Conservation (phyloP, 345 rosid species). For the Gossypium bickii region DNA sequence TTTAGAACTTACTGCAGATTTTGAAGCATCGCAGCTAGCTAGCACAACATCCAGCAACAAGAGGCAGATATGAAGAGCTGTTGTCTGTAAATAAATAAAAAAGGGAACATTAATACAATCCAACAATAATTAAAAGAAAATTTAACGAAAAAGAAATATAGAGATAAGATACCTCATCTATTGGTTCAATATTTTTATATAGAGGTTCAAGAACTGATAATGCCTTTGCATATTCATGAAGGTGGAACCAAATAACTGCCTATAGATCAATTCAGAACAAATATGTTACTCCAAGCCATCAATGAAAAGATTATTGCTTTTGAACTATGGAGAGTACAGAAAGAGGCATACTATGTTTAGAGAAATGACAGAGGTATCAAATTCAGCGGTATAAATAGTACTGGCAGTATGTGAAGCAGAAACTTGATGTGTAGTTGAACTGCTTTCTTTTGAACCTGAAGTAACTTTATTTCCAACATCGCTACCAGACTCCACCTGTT, state of each 20-base stretch:
- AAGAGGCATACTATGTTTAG: slow-evolving; percentile 66
- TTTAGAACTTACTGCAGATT: slow-evolving; percentile 53
- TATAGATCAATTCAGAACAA: slow-evolving; percentile 20
- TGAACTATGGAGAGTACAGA: not conserved
- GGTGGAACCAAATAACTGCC: slow-evolving; percentile 70
- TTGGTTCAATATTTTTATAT: slow-evolving; percentile 29
- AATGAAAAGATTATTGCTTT: not conserved
- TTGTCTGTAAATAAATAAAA: not conserved
- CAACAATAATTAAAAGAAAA: not conserved
- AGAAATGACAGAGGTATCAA: slow-evolving; percentile 65
- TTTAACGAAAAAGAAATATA: not conserved
- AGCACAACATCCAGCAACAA: slow-evolving; percentile 78
- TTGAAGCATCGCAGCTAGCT: slow-evolving; percentile 75
- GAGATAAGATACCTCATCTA: slow-evolving; percentile 67
- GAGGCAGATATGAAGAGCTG: slow-evolving; percentile 55
- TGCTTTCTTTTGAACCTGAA: slow-evolving; percentile 55
- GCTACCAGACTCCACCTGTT: slow-evolving; percentile 49
- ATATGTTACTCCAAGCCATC: slow-evolving; percentile 15
- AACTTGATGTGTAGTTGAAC: slow-evolving; percentile 26
- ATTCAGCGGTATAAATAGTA: slow-evolving; percentile 54
- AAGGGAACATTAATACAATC: not conserved
- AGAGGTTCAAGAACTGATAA: slow-evolving; percentile 1
- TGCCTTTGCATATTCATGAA: slow-evolving; percentile 16
- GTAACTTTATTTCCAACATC: slow-evolving; percentile 41
- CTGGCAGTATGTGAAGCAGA: slow-evolving; percentile 34